Conservation (phyloP, 202 grass and related monocot genomes). For the Cymbopogon flexuosus region DNA sequence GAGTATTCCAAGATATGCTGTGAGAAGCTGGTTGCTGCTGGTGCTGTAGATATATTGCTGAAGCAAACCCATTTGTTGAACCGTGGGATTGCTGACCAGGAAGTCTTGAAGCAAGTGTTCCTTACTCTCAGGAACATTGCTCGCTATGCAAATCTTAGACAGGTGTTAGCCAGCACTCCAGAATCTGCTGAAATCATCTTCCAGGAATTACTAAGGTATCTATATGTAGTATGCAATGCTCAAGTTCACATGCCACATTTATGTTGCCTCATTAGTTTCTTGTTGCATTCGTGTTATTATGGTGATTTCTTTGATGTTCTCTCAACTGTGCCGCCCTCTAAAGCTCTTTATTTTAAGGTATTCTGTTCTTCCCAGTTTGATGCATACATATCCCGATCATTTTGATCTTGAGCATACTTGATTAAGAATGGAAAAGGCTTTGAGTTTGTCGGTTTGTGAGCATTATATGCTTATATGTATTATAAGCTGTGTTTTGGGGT, state of each 20-base stretch:
- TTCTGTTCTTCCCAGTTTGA: neutral
- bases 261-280: neutral
- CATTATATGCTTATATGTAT: neutral
- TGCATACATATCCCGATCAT: slow-evolving; percentile 26
- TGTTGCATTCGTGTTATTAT: neutral
- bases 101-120: slow-evolving; percentile 58
- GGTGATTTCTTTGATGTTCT: neutral
- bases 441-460: neutral
- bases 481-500: neutral
- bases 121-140: slow-evolving; percentile 55
- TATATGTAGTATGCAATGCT: neutral
- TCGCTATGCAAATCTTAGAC: slow-evolving; percentile 27
- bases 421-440: neutral
- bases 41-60: slow-evolving; percentile 51
- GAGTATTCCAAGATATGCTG: slow-evolving; percentile 55
- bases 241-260: neutral
- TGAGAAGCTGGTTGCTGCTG: slow-evolving; percentile 44
- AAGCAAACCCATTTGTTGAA: slow-evolving; percentile 46
- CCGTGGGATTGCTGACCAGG: slow-evolving; percentile 61
- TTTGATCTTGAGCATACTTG: neutral
- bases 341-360: neutral
- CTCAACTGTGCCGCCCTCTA: neutral
- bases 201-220: slow-evolving; percentile 56
- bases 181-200: slow-evolving; percentile 41
- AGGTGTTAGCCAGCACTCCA: slow-evolving; percentile 25